Conservation (phyloP, 148 eudicot genomes). For the Simmondsia chinensis region DNA sequence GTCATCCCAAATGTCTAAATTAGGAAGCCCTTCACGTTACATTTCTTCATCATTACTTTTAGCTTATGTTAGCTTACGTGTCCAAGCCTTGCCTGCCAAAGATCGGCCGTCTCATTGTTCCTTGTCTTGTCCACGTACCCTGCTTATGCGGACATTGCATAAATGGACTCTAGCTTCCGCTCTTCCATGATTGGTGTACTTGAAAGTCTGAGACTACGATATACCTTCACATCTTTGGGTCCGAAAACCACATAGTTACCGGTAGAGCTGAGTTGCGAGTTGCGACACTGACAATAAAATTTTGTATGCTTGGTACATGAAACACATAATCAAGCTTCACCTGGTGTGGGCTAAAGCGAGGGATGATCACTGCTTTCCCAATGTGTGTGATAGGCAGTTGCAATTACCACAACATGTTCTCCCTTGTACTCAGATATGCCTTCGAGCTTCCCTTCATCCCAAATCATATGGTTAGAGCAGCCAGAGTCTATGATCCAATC, state of each 20-base stretch:
- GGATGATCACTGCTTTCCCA: neutral
- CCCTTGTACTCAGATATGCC: neutral
- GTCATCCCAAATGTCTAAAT: neutral
- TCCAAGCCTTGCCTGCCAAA: constrained; percentile 3
- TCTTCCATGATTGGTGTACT: constrained; percentile 2
- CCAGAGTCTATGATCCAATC: neutral
- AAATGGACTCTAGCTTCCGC: constrained; percentile 1
- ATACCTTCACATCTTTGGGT: constrained; percentile 3
- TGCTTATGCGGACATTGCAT: constrained; percentile 4
- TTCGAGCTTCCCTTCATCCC: neutral
- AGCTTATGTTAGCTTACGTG: constrained; percentile 6
- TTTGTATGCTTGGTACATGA: neutral
- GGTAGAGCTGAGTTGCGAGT: neutral
- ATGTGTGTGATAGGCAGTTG: neutral
- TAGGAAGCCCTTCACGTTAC: neutral
- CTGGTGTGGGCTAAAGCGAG: neutral
- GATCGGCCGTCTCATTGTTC: constrained; percentile 2
- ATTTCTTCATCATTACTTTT: constrained; percentile 3
- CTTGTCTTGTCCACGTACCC: constrained; percentile 7
- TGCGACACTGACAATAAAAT: constrained; percentile 4
- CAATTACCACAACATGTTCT: neutral
- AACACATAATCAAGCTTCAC: neutral
- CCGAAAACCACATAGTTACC: constrained; percentile 5
- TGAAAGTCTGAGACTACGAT: neutral
- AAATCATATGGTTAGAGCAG: constrained; percentile 8